Conservation (phyloP, 768 basidiomycete species). For the Tephrocybe rancida region DNA sequence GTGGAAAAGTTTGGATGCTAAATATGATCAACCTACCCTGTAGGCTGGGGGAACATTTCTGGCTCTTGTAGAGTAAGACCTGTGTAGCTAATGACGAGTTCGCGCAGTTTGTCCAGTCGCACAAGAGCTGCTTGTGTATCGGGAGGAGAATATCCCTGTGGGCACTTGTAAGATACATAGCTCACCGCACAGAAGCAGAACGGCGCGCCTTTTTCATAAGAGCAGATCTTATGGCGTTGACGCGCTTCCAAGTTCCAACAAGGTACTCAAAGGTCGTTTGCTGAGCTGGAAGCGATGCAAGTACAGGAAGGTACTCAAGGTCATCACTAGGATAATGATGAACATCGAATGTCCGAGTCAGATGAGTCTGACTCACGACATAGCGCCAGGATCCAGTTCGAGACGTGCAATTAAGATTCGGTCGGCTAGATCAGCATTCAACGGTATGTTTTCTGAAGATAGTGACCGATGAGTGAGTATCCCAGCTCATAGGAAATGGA, state of each 20-base stretch:
- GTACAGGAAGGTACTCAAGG: conserved; percentile 69
- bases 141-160: conserved; percentile 60
- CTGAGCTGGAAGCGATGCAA: conserved; percentile 74
- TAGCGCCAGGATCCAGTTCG: conserved; percentile 71
- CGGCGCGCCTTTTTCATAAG: conserved; percentile 63
- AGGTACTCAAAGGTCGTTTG: conserved; percentile 91
- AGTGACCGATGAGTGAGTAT: conserved; percentile 2
- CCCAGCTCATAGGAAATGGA: background rate
- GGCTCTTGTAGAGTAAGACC: conserved; percentile 91
- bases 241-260: conserved; percentile 89
- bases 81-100: conserved; percentile 84
- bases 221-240: conserved; percentile 55
- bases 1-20: background rate
- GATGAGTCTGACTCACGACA: conserved; percentile 54
- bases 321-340: conserved; percentile 55
- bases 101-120: conserved; percentile 76
- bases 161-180: background rate
- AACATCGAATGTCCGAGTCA: background rate
- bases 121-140: conserved; percentile 63
- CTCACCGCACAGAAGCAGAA: background rate
- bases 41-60: conserved; percentile 92
- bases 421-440: conserved; percentile 68
- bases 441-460: conserved; percentile 36
- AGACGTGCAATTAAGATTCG: conserved; percentile 83
- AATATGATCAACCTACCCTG: conserved; percentile 47